Percentiles rank a stretch among this genome's conserved stretches.
These are phyloP conservation scores for Cystobasidium onofrii DNA, from an alignment of 768 basidiomycete genomes.

Conservation along the genomic window DNA sequence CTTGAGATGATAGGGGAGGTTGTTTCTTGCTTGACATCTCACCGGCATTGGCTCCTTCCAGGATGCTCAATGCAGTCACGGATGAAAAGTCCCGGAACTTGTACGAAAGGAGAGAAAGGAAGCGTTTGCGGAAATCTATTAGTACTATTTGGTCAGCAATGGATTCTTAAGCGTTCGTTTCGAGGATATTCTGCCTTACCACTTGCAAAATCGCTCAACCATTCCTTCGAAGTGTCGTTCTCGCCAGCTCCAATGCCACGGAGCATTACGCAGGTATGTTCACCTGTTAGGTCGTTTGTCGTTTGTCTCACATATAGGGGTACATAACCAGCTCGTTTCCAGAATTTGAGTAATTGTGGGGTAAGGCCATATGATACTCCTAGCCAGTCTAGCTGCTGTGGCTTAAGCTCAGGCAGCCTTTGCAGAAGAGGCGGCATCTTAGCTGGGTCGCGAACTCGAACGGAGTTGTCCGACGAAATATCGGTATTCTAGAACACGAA, in stretches of 20 bases:
- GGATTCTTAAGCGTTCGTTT: slow-evolving; percentile 14
- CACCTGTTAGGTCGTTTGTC: slow-evolving; percentile 86
- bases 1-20: slow-evolving; percentile 52
- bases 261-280: slow-evolving; percentile 93
- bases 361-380: slow-evolving; percentile 96
- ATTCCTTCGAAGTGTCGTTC: slow-evolving; percentile 57
- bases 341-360: slow-evolving; percentile 76
- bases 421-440: slow-evolving; percentile 90
- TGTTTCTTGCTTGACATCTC: slow-evolving; percentile 34
- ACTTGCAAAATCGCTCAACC: slow-evolving; percentile 74
- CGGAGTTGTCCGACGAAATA: slow-evolving; percentile 65
- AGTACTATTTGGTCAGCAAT: neutral
- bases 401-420: slow-evolving; percentile 77
- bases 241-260: slow-evolving; percentile 60
- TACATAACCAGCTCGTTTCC: slow-evolving; percentile 86
- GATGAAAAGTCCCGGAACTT: slow-evolving; percentile 90
- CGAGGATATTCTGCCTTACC: slow-evolving; percentile 36
- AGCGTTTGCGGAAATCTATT: slow-evolving; percentile 82
- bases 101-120: slow-evolving; percentile 79
- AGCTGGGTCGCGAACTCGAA: slow-evolving; percentile 60
- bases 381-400: slow-evolving; percentile 82
- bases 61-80: slow-evolving; percentile 72
- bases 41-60: slow-evolving; percentile 66
- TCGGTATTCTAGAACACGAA: slow-evolving; percentile 47
- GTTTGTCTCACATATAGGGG: slow-evolving; percentile 92